Percentiles rank a stretch among this genome's conserved stretches.
phyloP scores from a whole-genome alignment of 2,329 filamentous ascomycete genomes.

The Akanthomyces lecanii region DNA sequence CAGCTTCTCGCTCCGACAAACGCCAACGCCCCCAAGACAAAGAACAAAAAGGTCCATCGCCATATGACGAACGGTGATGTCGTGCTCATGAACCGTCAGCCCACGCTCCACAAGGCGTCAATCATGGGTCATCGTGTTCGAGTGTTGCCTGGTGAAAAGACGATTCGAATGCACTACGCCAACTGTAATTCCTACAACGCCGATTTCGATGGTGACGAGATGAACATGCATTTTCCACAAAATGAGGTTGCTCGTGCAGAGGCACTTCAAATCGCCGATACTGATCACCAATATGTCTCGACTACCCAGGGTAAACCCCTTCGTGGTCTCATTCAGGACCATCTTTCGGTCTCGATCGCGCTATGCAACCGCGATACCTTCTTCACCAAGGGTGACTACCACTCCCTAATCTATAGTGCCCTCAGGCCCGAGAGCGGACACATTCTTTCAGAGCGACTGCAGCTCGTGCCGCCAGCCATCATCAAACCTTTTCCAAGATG shows the following conservation, averaged over 20 bases:
- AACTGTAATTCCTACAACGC: constrained; percentile 99
- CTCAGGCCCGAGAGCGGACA: constrained; percentile 87
- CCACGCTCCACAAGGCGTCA: constrained; percentile 95
- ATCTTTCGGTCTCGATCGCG: constrained; percentile 89
- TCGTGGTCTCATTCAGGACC: constrained; percentile 95
- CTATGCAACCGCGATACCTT: constrained; percentile 90
- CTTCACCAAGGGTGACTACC: constrained; percentile 82
- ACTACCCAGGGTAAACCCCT: constrained; percentile 90
- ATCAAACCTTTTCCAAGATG: constrained; percentile 77
- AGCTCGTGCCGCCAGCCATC: constrained; percentile 75
- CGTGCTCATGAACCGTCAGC: constrained; percentile 97
- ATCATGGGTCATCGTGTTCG: constrained; percentile 97
- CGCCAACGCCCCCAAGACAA: constrained; percentile 66
- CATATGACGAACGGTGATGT: constrained; percentile 96
- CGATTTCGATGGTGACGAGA: constrained; percentile 98
- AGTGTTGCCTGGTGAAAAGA: constrained; percentile 90
- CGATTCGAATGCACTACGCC: constrained; percentile 98
- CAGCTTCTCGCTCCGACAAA: constrained; percentile 83
- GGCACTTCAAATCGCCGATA: constrained; percentile 88
- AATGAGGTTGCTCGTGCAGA: constrained; percentile 93
- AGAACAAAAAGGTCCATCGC: constrained; percentile 93
- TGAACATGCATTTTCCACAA: constrained; percentile 99
- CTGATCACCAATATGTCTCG: constrained; percentile 94
- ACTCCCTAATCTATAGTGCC: constrained; percentile 88
- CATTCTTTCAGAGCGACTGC: constrained; percentile 75